These are phyloP conservation scores for Kickxella alabastrina DNA, from an alignment of 192 early-diverging fungal species.

Conservation along the genomic window DNA sequence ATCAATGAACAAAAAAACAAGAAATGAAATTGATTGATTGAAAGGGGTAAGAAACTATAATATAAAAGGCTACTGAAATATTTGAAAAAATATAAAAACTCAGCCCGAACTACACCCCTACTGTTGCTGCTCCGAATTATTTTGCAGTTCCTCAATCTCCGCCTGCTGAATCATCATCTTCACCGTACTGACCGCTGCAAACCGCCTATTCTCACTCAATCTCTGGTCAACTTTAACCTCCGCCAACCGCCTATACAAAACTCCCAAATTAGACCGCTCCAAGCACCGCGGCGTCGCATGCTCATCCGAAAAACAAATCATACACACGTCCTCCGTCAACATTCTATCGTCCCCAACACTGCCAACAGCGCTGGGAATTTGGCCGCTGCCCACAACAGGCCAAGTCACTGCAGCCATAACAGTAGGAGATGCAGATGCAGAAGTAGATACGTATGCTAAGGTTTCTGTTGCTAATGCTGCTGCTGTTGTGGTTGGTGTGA, in stretches of 20 bases:
- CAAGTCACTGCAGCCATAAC: slow-evolving; percentile 7
- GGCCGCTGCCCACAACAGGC: too few relatives aligned
- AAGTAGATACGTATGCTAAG: neutral
- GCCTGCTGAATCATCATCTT: neutral
- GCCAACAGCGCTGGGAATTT: too few relatives aligned
- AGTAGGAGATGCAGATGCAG: neutral
- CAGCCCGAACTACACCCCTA: too few relatives aligned
- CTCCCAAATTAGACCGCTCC: neutral
- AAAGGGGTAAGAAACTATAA: too few relatives aligned
- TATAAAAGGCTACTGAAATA: too few relatives aligned
- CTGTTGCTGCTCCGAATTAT: too few relatives aligned
- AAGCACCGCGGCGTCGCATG: neutral
- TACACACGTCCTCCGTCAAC: slow-evolving; percentile 1
- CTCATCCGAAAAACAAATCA: neutral
- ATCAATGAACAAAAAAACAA: too few relatives aligned
- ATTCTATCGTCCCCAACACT: too few relatives aligned
- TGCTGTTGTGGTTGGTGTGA: neutral
- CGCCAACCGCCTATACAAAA: neutral
- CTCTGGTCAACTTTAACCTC: neutral
- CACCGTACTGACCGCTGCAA: neutral
- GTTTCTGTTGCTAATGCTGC: neutral
- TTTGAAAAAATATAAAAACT: too few relatives aligned
- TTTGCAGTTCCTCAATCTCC: too few relatives aligned
- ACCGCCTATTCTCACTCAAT: neutral
- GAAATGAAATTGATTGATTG: too few relatives aligned